A percentile compares a stretch with the other conserved stretches of the same genome.
These are phyloP conservation scores for Coelastrella sp. DNA, from an alignment of 139 green algal genomes.

Conservation along the genomic window DNA sequence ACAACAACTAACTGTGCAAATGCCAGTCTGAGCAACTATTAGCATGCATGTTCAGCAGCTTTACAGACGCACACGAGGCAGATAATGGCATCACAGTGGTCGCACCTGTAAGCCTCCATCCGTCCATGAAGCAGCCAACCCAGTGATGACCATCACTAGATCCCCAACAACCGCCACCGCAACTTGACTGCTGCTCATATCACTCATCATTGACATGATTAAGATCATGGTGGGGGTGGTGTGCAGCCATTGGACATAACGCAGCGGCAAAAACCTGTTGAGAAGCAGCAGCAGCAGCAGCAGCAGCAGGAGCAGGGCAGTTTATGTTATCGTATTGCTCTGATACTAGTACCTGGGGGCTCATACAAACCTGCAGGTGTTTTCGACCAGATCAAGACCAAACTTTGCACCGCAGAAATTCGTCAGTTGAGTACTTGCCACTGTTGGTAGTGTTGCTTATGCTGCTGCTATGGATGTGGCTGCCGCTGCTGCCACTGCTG, in stretches of 20 bases:
- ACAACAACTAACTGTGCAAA: no score
- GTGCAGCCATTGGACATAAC: constrained; percentile 66
- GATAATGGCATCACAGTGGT: no score
- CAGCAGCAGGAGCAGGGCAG: not conserved
- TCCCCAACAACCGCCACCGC: constrained; percentile 40
- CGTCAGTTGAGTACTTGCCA: no score
- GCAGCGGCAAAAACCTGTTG: constrained; percentile 45
- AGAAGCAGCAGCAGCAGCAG: not conserved
- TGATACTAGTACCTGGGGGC: no score
- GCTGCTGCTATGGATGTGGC: not conserved
- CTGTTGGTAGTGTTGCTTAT: no score
- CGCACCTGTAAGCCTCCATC: constrained; percentile 28
- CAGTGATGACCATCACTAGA: constrained; percentile 60
- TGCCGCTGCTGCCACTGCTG: not conserved
- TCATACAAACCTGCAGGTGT: no score
- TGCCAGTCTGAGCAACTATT: no score
- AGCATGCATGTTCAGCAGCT: no score
- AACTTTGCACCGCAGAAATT: no score
- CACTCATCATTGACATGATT: constrained; percentile 57
- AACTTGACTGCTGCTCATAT: constrained; percentile 34
- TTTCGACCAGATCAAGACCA: no score
- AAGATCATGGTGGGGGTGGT: constrained; percentile 66
- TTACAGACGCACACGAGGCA: no score
- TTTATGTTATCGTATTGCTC: not conserved
- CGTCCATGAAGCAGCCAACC: constrained; percentile 49